Conservation (phyloP, 2,329 filamentous ascomycete species). For the Shiraia bambusicola region DNA sequence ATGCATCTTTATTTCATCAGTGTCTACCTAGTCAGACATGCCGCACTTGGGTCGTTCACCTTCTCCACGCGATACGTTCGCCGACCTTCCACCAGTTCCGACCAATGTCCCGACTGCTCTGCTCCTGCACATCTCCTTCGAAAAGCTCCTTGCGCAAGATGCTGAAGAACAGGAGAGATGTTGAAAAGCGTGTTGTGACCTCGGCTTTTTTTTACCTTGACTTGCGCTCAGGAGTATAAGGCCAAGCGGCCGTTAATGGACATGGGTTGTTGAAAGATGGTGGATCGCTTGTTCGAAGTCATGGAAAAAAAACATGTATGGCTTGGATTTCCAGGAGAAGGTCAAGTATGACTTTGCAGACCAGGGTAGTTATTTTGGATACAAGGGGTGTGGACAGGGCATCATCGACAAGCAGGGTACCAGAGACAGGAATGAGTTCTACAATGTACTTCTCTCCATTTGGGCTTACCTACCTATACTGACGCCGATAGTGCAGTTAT, state of each 20-base stretch:
- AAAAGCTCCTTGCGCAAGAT: conserved; percentile 42
- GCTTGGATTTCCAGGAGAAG: conserved; percentile 54
- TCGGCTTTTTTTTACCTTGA: conserved; percentile 62
- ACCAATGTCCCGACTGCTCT: conserved; percentile 44
- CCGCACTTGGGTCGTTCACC: conserved; percentile 23
- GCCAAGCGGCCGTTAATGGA: conserved; percentile 33
- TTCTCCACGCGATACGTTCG: conserved; percentile 22
- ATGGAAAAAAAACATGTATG: conserved; percentile 50
- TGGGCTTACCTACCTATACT: background rate
- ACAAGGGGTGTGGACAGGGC: conserved; percentile 51
- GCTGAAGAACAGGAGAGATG: conserved; percentile 40
- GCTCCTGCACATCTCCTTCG: conserved; percentile 45
- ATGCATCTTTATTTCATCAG: background rate
- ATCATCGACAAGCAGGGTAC: conserved; percentile 53
- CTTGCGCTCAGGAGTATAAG: conserved; percentile 30
- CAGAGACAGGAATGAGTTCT: conserved; percentile 56
- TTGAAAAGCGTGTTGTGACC: conserved; percentile 48
- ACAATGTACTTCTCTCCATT: conserved; percentile 48
- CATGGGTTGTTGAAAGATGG: conserved; percentile 46
- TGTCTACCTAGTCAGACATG: conserved; percentile 10
- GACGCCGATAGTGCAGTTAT: conserved; percentile 37
- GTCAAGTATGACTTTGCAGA: conserved; percentile 56
- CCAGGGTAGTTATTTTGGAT: conserved; percentile 55
- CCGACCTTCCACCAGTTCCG: conserved; percentile 47
- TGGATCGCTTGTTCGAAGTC: conserved; percentile 50